Conservation (phyloP, 768 basidiomycete genomes). For the Suillus tomentosus region DNA sequence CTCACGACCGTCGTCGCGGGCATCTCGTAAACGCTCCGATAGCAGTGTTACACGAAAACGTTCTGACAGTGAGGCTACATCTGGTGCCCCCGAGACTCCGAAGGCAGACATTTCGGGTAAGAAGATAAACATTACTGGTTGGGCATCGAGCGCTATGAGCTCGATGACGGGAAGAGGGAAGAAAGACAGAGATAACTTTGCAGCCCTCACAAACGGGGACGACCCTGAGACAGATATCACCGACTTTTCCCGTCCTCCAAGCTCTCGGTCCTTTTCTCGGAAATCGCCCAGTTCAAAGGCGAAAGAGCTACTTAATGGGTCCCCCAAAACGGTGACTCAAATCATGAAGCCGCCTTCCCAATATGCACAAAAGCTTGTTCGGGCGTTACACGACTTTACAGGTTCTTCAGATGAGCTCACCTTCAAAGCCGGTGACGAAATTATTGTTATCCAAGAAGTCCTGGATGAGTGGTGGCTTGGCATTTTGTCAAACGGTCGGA, state of each 20-base stretch:
- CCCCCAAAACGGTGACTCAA: conserved; percentile 33
- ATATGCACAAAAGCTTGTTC: conserved; percentile 55
- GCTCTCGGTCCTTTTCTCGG: conserved; percentile 34
- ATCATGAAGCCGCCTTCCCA: conserved; percentile 54
- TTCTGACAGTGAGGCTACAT: conserved; percentile 54
- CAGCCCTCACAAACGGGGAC: conserved; percentile 50
- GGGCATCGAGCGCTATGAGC: conserved; percentile 68
- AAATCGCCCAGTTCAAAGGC: conserved; percentile 32
- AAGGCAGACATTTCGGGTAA: conserved; percentile 41
- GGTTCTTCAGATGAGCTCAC: conserved; percentile 78
- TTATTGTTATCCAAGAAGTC: conserved; percentile 77
- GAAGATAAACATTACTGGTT: conserved; percentile 42
- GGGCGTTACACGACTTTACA: conserved; percentile 74
- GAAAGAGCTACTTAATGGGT: conserved; percentile 26
- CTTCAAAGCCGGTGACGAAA: conserved; percentile 74
- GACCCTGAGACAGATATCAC: conserved; percentile 22
- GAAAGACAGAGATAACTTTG: conserved; percentile 64
- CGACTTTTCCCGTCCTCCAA: conserved; percentile 36
- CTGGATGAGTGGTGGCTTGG: conserved; percentile 94
- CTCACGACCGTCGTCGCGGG: conserved; percentile 59
- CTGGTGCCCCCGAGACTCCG: conserved; percentile 37
- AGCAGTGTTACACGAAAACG: conserved; percentile 61
- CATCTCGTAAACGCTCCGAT: conserved; percentile 66
- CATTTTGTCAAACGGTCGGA: conserved; percentile 58
- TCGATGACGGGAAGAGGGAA: conserved; percentile 58